Conservation (phyloP, 306 rosid species). For the Lablab purpureus region DNA sequence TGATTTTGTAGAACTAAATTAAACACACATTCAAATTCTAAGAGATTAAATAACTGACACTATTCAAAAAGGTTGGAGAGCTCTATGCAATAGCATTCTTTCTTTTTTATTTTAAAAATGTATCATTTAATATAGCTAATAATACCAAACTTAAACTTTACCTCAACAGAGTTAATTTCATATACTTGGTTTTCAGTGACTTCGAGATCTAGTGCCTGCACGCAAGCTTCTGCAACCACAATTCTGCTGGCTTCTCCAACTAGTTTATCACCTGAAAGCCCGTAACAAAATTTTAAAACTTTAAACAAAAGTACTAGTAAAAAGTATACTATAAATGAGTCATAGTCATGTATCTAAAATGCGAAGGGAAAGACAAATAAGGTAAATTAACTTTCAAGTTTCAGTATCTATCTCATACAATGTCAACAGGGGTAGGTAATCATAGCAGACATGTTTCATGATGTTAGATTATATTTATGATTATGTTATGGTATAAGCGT, state of each 20-base stretch:
- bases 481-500: background rate
- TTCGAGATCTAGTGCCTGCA: conserved; percentile 87
- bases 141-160: conserved; percentile 48
- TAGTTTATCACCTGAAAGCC: conserved; percentile 82
- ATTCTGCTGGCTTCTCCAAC: conserved; percentile 95
- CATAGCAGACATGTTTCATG: background rate
- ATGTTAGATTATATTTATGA: background rate
- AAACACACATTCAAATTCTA: too few relatives aligned
- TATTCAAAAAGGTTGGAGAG: too few relatives aligned
- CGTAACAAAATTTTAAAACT: conserved; percentile 13
- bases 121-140: background rate
- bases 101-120: too few relatives aligned
- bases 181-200: conserved; percentile 78
- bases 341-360: background rate
- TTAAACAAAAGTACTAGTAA: conserved; percentile 10
- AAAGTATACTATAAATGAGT: background rate
- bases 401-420: background rate
- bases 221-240: conserved; percentile 94
- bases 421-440: background rate
- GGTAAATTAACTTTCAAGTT: background rate
- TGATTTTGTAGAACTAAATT: too few relatives aligned
- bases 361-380: conserved; percentile 25
- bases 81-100: too few relatives aligned
- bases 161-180: conserved; percentile 90
- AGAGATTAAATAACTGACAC: too few relatives aligned